Conservation (phyloP, 257 asterid genomes). For the Solanum lignicaule region DNA sequence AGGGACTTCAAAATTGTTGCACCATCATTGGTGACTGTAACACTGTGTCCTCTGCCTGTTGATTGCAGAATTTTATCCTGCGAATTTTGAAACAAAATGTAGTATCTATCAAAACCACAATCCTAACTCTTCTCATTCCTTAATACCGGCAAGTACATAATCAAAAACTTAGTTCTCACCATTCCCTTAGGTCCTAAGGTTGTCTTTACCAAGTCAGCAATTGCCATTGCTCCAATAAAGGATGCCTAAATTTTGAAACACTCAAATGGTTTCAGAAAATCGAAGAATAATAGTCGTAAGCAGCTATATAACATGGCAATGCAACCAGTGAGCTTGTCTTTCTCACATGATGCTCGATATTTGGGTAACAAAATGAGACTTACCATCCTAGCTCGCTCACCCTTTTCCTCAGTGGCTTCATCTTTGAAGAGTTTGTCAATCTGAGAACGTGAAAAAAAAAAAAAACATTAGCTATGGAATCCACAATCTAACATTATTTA, state of each 20-base stretch:
- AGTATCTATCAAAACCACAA: not conserved
- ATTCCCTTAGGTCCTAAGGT: conserved; percentile 98
- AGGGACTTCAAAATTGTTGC: conserved; percentile 96
- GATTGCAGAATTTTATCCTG: conserved; percentile 97
- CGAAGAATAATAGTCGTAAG: not conserved
- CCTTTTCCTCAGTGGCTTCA: conserved; percentile 96
- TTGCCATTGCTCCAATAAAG: conserved; percentile 93
- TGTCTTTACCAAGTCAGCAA: conserved; percentile 90
- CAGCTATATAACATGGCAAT: not conserved
- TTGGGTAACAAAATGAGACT: conserved; percentile 6
- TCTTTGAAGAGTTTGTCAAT: conserved; percentile 59
- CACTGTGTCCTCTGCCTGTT: conserved; percentile 71
- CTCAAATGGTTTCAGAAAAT: not conserved
- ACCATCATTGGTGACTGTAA: conserved; percentile 96
- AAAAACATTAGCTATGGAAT: not conserved
- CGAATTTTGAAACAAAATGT: not conserved
- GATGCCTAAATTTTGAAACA: conserved; percentile 46
- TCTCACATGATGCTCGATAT: not conserved
- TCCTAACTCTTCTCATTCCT: not conserved
- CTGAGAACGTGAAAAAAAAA: conserved; percentile 2
- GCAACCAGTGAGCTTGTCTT: not conserved
- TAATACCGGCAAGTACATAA: not conserved
- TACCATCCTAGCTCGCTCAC: conserved; percentile 95
- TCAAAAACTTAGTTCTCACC: conserved; percentile 26
- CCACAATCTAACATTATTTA: not conserved